Evolutionary conservation across 2,329 filamentous ascomycete genomes (phyloP).

Genomic region (Cercospora zeina): DNA sequence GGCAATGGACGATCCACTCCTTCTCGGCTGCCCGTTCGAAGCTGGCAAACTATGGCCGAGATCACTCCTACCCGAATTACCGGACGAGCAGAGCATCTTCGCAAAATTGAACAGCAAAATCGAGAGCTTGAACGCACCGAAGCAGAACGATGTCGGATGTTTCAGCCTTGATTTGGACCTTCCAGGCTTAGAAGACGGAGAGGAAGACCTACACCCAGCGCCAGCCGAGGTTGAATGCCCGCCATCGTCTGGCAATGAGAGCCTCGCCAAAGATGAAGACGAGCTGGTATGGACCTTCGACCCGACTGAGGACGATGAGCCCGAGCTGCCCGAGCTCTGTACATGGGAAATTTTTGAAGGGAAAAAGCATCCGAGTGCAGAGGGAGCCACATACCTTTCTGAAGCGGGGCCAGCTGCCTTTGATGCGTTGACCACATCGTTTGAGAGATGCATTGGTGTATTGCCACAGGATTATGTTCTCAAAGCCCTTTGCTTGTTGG

Average conservation of each 20-base stretch:
- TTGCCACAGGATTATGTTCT: slow-evolving; percentile 44
- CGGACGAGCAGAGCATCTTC: slow-evolving; percentile 24
- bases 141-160: slow-evolving; percentile 6
- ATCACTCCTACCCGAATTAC: slow-evolving; percentile 15
- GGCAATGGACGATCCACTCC: slow-evolving; percentile 22
- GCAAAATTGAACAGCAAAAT: slow-evolving; percentile 12
- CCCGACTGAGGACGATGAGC: slow-evolving; percentile 37
- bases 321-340: slow-evolving; percentile 48
- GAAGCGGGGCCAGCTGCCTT: slow-evolving; percentile 68
- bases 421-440: slow-evolving; percentile 61
- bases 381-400: slow-evolving; percentile 59
- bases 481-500: slow-evolving; percentile 63
- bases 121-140: not conserved
- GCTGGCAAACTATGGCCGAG: slow-evolving; percentile 30
- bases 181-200: slow-evolving; percentile 21
- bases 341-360: slow-evolving; percentile 68
- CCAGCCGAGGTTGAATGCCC: slow-evolving; percentile 1
- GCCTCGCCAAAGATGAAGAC: slow-evolving; percentile 27
- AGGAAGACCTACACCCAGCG: slow-evolving; percentile 36
- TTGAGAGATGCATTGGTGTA: slow-evolving; percentile 42
- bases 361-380: slow-evolving; percentile 38
- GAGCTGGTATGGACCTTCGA: slow-evolving; percentile 46
- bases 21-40: slow-evolving; percentile 31
- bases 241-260: slow-evolving; percentile 30
- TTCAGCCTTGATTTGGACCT: slow-evolving; percentile 23